These are phyloP conservation scores for Trichoderma sp. DNA, from an alignment of 2,329 filamentous ascomycete species.

Conservation along the genomic window DNA sequence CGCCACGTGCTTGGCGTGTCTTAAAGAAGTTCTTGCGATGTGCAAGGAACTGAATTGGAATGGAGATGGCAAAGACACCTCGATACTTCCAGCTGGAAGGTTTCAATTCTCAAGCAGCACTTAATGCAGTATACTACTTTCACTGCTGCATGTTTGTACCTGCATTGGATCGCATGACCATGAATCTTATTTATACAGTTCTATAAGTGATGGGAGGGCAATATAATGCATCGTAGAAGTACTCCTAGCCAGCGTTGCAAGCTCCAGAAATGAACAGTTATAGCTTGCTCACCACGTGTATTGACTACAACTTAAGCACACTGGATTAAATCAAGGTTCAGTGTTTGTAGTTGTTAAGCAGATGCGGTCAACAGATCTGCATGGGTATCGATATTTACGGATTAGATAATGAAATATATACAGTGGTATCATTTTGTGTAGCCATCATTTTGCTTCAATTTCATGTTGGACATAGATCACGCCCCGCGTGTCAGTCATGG, in stretches of 20 bases:
- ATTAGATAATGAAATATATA: background rate
- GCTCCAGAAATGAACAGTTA: background rate
- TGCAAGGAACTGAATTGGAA: background rate
- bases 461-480: constrained; percentile 14
- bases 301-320: background rate
- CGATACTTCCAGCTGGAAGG: background rate
- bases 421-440: background rate
- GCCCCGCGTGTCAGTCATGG: background rate
- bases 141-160: too few species aligned
- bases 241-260: too few species aligned
- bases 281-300: background rate
- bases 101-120: background rate
- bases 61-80: background rate
- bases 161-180: background rate
- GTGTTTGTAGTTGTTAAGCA: background rate
- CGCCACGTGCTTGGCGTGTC: background rate
- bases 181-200: background rate
- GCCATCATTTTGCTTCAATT: constrained; percentile 9
- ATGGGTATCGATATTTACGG: background rate
- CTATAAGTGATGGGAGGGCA: background rate
- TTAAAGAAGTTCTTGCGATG: background rate
- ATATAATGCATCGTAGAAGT: too few species aligned
- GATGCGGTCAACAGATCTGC: background rate
- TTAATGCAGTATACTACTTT: background rate
- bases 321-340: background rate